Base-by-base conservation (phyloP, 306 rosid genomes). In the Oemleria cerasiformis region DNA sequence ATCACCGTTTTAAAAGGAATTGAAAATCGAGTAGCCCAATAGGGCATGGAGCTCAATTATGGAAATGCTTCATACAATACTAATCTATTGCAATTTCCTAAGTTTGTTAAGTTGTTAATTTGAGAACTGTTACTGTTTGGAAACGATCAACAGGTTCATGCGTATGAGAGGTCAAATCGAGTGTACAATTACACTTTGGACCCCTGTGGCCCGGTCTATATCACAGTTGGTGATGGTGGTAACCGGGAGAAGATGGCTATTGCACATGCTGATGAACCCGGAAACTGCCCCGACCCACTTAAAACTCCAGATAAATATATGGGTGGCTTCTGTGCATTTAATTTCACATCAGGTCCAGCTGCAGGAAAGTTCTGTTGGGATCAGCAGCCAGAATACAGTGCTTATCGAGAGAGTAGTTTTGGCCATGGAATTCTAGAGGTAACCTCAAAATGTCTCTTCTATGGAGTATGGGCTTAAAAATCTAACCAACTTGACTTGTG, bases 361-460 rank as follows among this genome's bases (percentile, higher is more conserved):
- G 79, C 80, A 54, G 97, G 97, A 57, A 81, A 87, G 49, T 93
- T 93, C 84, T 93, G 98, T 82, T 91, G 98, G 98, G 89, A 90
- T 47, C 75, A 43, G 68, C 98, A 93, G 72, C 98, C 97, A 9
- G 94, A 87, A 20, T 91, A 86, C 39, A 93, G 98, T 51, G 98
- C 98, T 19, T 87, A 81, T 71, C 82, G 97, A 79, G 98, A 93
- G 78, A 90, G 96, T 70, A 93, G 98, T 83, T 93, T 91, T 7
- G 98, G 98, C 41, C 98, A 93, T 76, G 98, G 98, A 10, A 89
- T 91, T 84, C 84, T 93, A 36, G 97, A 91, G 98, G 98, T 90
- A 25, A 44, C 6, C 7, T 62, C 1, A 53, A 57, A 69, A 38
- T 38, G 64, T 50, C 48, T 57, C 50, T 55, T 14, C 43, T 39